These are phyloP conservation scores for Chrysoporthe cubensis DNA, from an alignment of 2,329 filamentous ascomycete genomes.

Conservation along the genomic window DNA sequence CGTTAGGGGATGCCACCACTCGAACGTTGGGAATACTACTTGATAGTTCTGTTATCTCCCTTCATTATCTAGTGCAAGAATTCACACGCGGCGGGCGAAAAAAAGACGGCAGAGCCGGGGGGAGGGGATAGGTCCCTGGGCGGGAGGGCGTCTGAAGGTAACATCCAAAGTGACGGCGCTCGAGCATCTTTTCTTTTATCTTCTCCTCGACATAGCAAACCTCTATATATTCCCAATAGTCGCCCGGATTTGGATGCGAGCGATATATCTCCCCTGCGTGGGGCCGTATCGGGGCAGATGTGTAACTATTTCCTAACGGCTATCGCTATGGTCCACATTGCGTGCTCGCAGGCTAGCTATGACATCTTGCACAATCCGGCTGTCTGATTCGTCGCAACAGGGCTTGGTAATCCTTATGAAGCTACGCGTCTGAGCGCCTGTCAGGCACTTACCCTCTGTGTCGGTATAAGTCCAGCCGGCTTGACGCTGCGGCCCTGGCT, in stretches of 20 bases:
- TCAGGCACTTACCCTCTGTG: background rate
- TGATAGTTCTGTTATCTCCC: too few relatives aligned
- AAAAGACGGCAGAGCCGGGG: too few relatives aligned
- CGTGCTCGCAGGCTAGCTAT: slow-evolving; percentile 25
- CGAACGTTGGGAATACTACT: too few relatives aligned
- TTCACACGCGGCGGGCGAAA: too few relatives aligned
- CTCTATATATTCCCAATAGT: background rate
- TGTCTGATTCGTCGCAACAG: slow-evolving; percentile 5
- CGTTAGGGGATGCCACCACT: too few relatives aligned
- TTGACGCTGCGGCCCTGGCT: slow-evolving; percentile 5
- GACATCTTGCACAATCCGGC: slow-evolving; percentile 10
- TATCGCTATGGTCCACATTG: slow-evolving; percentile 24
- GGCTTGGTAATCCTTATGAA: background rate
- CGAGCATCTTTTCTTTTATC: too few relatives aligned
- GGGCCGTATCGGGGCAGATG: background rate
- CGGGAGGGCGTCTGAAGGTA: too few relatives aligned
- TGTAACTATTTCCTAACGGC: slow-evolving; percentile 1
- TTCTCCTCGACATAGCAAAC: too few relatives aligned
- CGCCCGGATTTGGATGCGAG: background rate
- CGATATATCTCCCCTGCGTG: slow-evolving; percentile 11
- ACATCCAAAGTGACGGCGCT: background rate
- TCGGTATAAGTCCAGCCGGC: background rate
- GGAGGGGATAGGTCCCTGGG: too few relatives aligned
- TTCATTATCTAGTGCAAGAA: too few relatives aligned
- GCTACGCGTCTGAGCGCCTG: background rate